A percentile compares a stretch with the other conserved stretches of the same genome.
Evolutionary conservation across 441 rosid genomes (phyloP).

Genomic region (Dalechampia spathulata): DNA sequence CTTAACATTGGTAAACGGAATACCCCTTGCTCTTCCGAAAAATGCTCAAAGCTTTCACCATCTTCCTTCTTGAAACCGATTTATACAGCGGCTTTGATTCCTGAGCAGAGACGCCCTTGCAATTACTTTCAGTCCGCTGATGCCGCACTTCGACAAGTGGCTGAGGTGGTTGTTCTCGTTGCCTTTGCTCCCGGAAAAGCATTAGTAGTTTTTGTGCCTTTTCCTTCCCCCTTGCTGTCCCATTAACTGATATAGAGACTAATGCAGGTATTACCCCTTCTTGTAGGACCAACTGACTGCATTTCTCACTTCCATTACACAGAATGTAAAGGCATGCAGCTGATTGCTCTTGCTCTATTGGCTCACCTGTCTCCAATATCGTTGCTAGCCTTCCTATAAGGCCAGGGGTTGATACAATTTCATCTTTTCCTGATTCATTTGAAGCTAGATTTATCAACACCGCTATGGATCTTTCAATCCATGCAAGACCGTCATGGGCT

Average conservation of each 20-base stretch:
- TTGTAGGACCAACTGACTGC: conserved; percentile 82
- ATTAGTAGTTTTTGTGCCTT: conserved; percentile 82
- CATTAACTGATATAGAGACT: conserved; percentile 90
- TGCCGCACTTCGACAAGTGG: conserved; percentile 28
- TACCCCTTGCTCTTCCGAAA: conserved; percentile 80
- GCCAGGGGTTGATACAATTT: conserved; percentile 51
- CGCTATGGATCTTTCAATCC: conserved; percentile 81
- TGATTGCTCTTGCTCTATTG: conserved; percentile 81
- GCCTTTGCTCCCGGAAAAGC: conserved; percentile 93
- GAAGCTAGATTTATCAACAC: conserved; percentile 70
- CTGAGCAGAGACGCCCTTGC: conserved; percentile 25
- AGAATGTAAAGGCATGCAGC: conserved; percentile 65
- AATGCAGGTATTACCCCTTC: conserved; percentile 99
- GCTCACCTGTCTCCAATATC: conserved; percentile 60
- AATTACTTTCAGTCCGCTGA: conserved; percentile 26
- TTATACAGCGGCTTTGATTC: conserved; percentile 62
- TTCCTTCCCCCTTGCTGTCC: conserved; percentile 73
- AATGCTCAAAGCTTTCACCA: conserved; percentile 53
- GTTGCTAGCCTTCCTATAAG: conserved; percentile 63
- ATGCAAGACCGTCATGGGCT: conserved; percentile 41
- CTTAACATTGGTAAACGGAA: conserved; percentile 49
- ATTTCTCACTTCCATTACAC: conserved; percentile 68
- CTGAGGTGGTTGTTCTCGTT: conserved; percentile 51
- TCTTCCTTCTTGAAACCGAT: conserved; percentile 64
- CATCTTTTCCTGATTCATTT: conserved; percentile 57